A percentile compares a stretch with the other conserved stretches of the same genome.
phyloP scores from a whole-genome alignment of 2,329 filamentous ascomycete genomes.

The Berkeleyomyces rouxiae region DNA sequence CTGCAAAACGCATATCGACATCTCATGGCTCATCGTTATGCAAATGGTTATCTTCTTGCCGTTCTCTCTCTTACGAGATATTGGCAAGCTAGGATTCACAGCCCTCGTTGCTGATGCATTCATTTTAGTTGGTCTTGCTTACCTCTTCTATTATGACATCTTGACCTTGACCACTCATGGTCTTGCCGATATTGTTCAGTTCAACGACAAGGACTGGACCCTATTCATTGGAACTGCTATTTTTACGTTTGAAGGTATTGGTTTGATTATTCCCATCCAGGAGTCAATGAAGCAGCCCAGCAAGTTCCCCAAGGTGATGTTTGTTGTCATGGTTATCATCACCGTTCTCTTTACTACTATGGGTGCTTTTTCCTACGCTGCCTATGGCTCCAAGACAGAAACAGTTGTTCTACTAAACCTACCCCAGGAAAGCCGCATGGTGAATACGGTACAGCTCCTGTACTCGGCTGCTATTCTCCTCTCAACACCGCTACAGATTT shows the following conservation, averaged over 20 bases:
- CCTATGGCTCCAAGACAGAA: slow-evolving; percentile 87
- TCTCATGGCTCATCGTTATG: slow-evolving; percentile 80
- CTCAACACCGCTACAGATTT: slow-evolving; percentile 89
- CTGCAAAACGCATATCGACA: slow-evolving; percentile 70
- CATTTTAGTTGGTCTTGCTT: slow-evolving; percentile 79
- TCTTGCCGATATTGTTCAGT: slow-evolving; percentile 70
- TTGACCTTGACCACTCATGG: slow-evolving; percentile 62
- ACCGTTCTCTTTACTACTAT: slow-evolving; percentile 80
- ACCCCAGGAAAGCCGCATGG: slow-evolving; percentile 85
- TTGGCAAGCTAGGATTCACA: slow-evolving; percentile 91
- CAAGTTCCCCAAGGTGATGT: slow-evolving; percentile 81
- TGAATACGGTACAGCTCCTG: slow-evolving; percentile 90
- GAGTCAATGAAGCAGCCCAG: slow-evolving; percentile 85
- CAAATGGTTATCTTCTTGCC: slow-evolving; percentile 93
- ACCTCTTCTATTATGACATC: slow-evolving; percentile 92
- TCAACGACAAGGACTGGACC: slow-evolving; percentile 87
- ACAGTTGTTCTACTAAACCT: slow-evolving; percentile 93
- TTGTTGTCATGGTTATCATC: slow-evolving; percentile 86
- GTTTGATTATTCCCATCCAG: slow-evolving; percentile 94
- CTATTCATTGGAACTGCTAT: slow-evolving; percentile 97
- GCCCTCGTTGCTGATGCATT: slow-evolving; percentile 87
- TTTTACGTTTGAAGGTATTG: slow-evolving; percentile 96
- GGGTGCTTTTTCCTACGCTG: slow-evolving; percentile 86
- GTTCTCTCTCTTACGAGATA: slow-evolving; percentile 84
- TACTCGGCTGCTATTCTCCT: slow-evolving; percentile 97